Evolutionary conservation across 306 rosid species (phyloP).

Genomic region (Carpinus viminea): DNA sequence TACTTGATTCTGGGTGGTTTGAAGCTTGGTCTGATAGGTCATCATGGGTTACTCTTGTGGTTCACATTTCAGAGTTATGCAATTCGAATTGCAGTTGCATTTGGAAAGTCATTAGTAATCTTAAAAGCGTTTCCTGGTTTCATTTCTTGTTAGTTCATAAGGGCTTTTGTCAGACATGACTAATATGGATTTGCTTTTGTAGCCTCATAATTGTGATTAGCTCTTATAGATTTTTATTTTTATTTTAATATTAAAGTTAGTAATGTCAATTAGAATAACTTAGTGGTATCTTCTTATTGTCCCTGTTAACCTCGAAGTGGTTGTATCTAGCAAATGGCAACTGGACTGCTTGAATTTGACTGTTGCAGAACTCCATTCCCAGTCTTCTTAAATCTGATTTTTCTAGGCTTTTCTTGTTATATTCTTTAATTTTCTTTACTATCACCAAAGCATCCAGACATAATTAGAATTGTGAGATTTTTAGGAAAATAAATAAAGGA

Average conservation of each 20-base stretch:
- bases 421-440: neutral
- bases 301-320: neutral
- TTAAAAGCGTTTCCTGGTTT: neutral
- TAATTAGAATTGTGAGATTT: neutral
- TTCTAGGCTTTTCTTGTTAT: neutral
- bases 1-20: conserved; percentile 7
- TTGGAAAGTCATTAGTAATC: neutral
- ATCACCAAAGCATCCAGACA: neutral
- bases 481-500: neutral
- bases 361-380: neutral
- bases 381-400: neutral
- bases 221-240: neutral
- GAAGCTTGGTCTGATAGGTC: conserved; percentile 18
- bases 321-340: neutral
- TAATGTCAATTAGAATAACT: neutral
- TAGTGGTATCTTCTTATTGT: neutral
- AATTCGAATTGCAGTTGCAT: conserved; percentile 7
- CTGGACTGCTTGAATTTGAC: neutral
- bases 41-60: conserved; percentile 2
- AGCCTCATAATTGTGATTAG: neutral
- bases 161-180: neutral
- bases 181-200: neutral
- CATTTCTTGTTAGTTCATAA: neutral
- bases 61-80: conserved; percentile 18
- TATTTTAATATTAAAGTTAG: neutral